phyloP scores from a whole-genome alignment of 2,329 filamentous ascomycete genomes.

The Hypoxylon sp. region DNA sequence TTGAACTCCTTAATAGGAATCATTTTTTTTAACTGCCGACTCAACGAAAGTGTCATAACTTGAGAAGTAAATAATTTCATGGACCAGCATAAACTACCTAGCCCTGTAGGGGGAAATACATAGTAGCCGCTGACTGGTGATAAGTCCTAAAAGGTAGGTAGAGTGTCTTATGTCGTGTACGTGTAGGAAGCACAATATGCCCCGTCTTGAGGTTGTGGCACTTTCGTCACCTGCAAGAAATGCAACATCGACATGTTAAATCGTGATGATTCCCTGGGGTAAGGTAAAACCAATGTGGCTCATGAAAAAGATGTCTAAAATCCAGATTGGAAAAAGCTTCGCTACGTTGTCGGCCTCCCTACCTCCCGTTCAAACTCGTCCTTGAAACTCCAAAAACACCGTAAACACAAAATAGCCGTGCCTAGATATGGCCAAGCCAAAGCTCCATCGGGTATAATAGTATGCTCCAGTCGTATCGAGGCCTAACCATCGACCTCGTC shows the following conservation, averaged over 20 bases:
- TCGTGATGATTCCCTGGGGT: not conserved
- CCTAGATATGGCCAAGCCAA: not conserved
- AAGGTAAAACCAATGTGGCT: not conserved
- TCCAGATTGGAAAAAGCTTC: not conserved
- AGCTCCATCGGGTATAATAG: slow-evolving; percentile 4
- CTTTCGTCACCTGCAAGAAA: not conserved
- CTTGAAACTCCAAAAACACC: not conserved
- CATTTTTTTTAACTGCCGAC: not conserved
- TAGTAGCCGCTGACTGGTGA: no score
- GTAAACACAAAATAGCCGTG: not conserved
- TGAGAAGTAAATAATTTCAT: not conserved
- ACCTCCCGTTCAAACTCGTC: not conserved
- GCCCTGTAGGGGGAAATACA: no score
- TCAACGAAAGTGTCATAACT: not conserved
- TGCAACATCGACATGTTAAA: not conserved
- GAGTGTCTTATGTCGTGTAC: not conserved
- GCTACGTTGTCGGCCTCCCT: not conserved
- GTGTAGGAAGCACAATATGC: no score
- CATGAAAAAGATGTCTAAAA: not conserved
- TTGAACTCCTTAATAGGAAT: not conserved
- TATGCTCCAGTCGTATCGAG: not conserved
- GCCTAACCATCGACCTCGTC: not conserved
- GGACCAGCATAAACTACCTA: not conserved
- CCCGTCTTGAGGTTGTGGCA: no score
- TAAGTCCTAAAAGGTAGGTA: not conserved